A percentile compares a stretch with the other conserved stretches of the same genome.
Evolutionary conservation across 2,329 filamentous ascomycete species (phyloP).

Genomic region (Metarhizium robertsii): DNA sequence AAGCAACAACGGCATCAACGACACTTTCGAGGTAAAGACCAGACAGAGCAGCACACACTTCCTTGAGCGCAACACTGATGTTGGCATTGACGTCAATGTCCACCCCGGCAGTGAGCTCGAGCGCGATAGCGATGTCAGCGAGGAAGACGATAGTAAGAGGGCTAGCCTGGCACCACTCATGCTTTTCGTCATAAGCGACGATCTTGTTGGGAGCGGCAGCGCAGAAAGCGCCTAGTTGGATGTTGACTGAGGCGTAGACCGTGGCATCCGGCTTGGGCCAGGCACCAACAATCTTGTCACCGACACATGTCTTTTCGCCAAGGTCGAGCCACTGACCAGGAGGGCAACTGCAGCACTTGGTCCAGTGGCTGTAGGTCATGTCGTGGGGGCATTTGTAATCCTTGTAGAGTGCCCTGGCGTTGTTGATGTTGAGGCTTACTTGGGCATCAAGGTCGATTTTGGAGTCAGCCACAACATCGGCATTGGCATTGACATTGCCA

Average conservation of each 20-base stretch:
- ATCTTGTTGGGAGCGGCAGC: constrained; percentile 26
- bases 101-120: constrained; percentile 14
- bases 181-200: constrained; percentile 21
- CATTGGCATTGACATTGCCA: constrained; percentile 1
- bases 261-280: constrained; percentile 23
- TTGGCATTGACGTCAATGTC: constrained; percentile 12
- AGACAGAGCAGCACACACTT: constrained; percentile 20
- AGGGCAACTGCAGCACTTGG: constrained; percentile 32
- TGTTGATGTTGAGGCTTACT: constrained; percentile 9
- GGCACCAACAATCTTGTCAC: constrained; percentile 17
- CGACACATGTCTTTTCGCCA: constrained; percentile 16
- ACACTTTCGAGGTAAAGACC: constrained; percentile 22
- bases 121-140: constrained; percentile 20
- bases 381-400: constrained; percentile 21
- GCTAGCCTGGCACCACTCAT: constrained; percentile 26
- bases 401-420: constrained; percentile 10
- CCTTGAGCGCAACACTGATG: constrained; percentile 22
- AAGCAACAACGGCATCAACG: constrained; percentile 24
- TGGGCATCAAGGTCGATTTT: constrained; percentile 1
- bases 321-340: constrained; percentile 31
- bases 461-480: constrained; percentile 7
- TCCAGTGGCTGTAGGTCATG: constrained; percentile 29
- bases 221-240: constrained; percentile 23
- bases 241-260: constrained; percentile 16
- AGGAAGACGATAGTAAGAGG: constrained; percentile 24